Base-by-base conservation (phyloP, 257 asterid species). In the Solanum sejunctum region DNA sequence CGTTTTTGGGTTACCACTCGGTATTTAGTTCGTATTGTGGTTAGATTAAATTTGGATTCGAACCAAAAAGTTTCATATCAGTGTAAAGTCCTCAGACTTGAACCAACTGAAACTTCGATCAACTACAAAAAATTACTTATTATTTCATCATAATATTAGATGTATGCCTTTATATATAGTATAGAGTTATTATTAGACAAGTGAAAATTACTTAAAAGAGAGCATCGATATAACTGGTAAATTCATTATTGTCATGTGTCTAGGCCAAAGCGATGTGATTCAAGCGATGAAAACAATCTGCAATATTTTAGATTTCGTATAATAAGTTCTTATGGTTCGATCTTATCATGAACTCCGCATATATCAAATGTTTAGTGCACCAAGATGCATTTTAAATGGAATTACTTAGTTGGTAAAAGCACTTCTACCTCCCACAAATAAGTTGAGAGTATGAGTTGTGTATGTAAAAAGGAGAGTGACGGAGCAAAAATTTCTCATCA, bases 251-350 rank as follows among this genome's bases (percentile, higher is more conserved):
- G n/a, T 18, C 9, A 55, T 17, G 60, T 55, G 60, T 16, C 18
- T 4, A 16, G 2, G 0, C 0, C 1, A 55, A 55, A 28, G 3
- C 32, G 10, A 55, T 9, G 60, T 55, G 10, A n/a, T 17, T 55
- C 21, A 55, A 16, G 1, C n/a, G 17, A 0, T 56, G 10, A 0
- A 55, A 16, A 6, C 0, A 16, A 4, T 17, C 10, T 54, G 7
- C 20, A 54, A 0, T 5, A 56, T 2, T 0, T 13, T 13, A 56
- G 21, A 56, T 1, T 56, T 17, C 5, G 0, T 7, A 17, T 0
- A 57, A 57, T 57, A 18, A 6, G 20, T 0, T 11, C 26, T 57
- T 57, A 5, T 57, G 6, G 0, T 20, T 12, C n/a, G 12, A 18
- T 43, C 2, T 21, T 18, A 0, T 18, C 6, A 23, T 57, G 20